These are phyloP conservation scores for Silene coronaria DNA, from an alignment of 179 eudicot species.

Conservation along the genomic window DNA sequence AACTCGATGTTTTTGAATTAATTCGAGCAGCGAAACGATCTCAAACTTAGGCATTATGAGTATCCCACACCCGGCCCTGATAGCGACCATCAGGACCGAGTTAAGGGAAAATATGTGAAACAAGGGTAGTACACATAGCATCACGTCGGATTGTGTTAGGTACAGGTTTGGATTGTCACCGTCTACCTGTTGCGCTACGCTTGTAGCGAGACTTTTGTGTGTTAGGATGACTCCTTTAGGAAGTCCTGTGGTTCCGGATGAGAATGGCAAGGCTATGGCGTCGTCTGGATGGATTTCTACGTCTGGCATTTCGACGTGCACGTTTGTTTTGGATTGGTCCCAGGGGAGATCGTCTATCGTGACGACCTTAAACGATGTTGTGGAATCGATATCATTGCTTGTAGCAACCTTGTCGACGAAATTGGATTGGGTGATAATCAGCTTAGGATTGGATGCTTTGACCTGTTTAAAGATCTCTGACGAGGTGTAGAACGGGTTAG, in stretches of 20 bases:
- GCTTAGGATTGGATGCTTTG: slow-evolving; percentile 37
- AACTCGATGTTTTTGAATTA: slow-evolving; percentile 53
- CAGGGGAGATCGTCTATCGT: slow-evolving; percentile 45
- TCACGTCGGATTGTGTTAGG: slow-evolving; percentile 28
- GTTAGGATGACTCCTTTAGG: slow-evolving; percentile 78
- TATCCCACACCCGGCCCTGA: slow-evolving; percentile 58
- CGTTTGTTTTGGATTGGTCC: not conserved
- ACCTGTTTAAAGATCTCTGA: slow-evolving; percentile 58
- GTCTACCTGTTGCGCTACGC: slow-evolving; percentile 78
- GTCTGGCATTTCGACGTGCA: not conserved
- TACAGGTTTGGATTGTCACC: slow-evolving; percentile 72
- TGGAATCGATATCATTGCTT: slow-evolving; percentile 2
- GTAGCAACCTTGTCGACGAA: slow-evolving; percentile 49
- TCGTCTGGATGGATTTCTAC: slow-evolving; percentile 42
- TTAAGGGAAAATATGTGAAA: slow-evolving; percentile 73
- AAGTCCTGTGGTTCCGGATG: slow-evolving; percentile 86
- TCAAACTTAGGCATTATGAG: slow-evolving; percentile 67
- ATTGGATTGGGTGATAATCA: slow-evolving; percentile 56
- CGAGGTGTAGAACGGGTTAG: slow-evolving; percentile 72
- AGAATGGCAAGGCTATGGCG: slow-evolving; percentile 66
- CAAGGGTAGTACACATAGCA: slow-evolving; percentile 62
- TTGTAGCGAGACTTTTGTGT: slow-evolving; percentile 58
- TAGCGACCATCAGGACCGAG: slow-evolving; percentile 51
- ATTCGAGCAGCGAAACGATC: slow-evolving; percentile 45
- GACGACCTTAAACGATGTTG: slow-evolving; percentile 32